These are phyloP conservation scores for Fonsecaea nubica DNA, from an alignment of 2,329 filamentous ascomycete genomes.

Conservation along the genomic window DNA sequence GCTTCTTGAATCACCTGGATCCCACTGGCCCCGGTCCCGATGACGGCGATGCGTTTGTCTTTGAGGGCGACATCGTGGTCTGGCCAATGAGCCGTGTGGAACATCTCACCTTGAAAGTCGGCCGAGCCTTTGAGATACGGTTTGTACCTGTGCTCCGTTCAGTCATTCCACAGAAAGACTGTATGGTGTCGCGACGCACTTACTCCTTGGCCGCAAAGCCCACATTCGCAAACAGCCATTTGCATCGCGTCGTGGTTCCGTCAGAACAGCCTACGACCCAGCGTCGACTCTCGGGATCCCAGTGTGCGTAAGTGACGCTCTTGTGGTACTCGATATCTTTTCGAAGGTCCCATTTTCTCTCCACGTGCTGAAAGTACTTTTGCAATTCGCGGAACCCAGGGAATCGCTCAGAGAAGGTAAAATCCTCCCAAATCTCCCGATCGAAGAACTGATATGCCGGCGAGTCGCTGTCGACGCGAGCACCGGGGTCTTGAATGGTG, in stretches of 20 bases:
- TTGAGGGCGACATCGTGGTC: conserved; percentile 61
- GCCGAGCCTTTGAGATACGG: conserved; percentile 66
- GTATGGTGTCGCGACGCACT: conserved; percentile 48
- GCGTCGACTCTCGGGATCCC: conserved; percentile 46
- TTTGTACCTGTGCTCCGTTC: conserved; percentile 55
- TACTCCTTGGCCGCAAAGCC: conserved; percentile 55
- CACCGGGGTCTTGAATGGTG: conserved; percentile 50
- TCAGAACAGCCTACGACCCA: conserved; percentile 52
- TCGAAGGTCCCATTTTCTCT: conserved; percentile 51
- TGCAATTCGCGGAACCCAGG: conserved; percentile 48
- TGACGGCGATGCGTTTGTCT: conserved; percentile 65
- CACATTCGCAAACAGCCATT: conserved; percentile 52
- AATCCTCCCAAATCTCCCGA: conserved; percentile 55
- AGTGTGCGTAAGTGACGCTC: conserved; percentile 49
- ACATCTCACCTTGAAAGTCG: conserved; percentile 63
- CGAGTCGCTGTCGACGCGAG: conserved; percentile 60
- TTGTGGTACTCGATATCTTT: conserved; percentile 50
- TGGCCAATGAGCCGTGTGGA: conserved; percentile 68
- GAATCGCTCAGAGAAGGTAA: conserved; percentile 54
- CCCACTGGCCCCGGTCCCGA: conserved; percentile 66
- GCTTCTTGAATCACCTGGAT: conserved; percentile 46
- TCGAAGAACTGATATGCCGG: conserved; percentile 62
- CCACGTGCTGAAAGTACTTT: conserved; percentile 56
- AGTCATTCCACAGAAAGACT: conserved; percentile 46
- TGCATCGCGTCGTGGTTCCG: conserved; percentile 48